Conservation (phyloP, 306 rosid species). For the Acmispon strigosus region DNA sequence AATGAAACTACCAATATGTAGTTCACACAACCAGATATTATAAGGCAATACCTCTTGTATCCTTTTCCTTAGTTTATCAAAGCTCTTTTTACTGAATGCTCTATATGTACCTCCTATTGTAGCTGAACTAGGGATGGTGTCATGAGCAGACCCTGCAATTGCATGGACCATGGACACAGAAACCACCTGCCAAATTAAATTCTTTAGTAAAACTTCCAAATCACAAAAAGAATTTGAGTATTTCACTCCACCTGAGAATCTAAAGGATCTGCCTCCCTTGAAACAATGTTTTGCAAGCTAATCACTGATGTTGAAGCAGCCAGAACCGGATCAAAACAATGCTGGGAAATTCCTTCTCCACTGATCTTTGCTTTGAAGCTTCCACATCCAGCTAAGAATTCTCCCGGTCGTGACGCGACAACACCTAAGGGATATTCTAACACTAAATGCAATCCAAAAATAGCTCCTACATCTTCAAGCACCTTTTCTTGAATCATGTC, state of each 20-base stretch:
- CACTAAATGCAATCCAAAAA: conserved; percentile 61
- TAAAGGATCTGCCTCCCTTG: conserved; percentile 80
- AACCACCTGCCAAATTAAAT: conserved; percentile 57
- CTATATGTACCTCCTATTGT: conserved; percentile 71
- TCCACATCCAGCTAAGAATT: conserved; percentile 90
- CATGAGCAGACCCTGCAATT: conserved; percentile 56
- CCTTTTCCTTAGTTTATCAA: conserved; percentile 51
- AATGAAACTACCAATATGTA: background rate
- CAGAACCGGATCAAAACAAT: conserved; percentile 67
- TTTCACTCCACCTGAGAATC: conserved; percentile 68
- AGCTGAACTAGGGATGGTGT: conserved; percentile 62
- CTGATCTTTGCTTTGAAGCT: conserved; percentile 83
- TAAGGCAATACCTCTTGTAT: conserved; percentile 65
- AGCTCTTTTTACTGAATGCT: conserved; percentile 70
- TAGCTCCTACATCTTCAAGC: conserved; percentile 72
- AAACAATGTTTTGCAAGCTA: conserved; percentile 77
- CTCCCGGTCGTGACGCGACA: conserved; percentile 68
- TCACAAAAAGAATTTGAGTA: conserved; percentile 8
- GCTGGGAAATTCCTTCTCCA: conserved; percentile 68
- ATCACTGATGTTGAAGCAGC: conserved; percentile 75
- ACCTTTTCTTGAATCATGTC: conserved; percentile 69
- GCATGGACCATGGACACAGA: conserved; percentile 65
- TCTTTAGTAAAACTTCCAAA: background rate
- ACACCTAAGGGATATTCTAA: conserved; percentile 43
- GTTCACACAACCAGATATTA: background rate